Evolutionary conservation across 495 filamentous ascomycete species (phyloP).

Genomic region (Xylaria flabelliformis): DNA sequence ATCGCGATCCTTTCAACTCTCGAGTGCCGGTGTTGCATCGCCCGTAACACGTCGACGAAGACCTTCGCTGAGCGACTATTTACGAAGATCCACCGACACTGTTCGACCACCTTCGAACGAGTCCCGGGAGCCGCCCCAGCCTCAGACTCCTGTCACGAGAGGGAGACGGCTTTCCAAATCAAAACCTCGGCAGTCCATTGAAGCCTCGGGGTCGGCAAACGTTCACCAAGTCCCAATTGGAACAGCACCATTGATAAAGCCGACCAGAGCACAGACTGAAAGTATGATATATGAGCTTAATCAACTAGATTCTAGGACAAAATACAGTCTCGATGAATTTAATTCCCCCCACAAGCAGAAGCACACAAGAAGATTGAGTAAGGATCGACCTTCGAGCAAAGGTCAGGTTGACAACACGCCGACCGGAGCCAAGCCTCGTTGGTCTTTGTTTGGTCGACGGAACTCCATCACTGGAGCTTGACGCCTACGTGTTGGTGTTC

Average conservation of each 20-base stretch:
- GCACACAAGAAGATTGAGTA: constrained; percentile 16
- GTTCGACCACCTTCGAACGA: constrained; percentile 2
- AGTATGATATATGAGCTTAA: constrained; percentile 15
- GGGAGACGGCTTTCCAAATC: constrained; percentile 39
- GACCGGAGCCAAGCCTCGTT: constrained; percentile 11
- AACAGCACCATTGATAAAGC: background rate
- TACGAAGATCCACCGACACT: constrained; percentile 20
- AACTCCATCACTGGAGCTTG: constrained; percentile 8
- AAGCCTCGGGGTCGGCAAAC: constrained; percentile 10
- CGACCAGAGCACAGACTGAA: constrained; percentile 19
- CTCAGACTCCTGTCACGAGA: constrained; percentile 20
- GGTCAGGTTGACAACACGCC: background rate
- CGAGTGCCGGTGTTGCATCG: background rate
- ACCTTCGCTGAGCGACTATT: constrained; percentile 19
- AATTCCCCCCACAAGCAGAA: background rate
- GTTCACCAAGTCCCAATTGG: background rate
- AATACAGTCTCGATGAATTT: background rate
- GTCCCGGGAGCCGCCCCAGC: constrained; percentile 8
- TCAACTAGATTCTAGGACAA: constrained; percentile 2
- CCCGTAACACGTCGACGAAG: constrained; percentile 12
- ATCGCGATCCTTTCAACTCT: background rate
- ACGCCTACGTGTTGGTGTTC: background rate
- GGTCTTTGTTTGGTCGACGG: constrained; percentile 25
- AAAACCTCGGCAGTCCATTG: constrained; percentile 18
- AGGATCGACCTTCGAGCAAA: constrained; percentile 16